Base-by-base conservation (phyloP, 106 monocot species). In the Dioscorea dumetorum region DNA sequence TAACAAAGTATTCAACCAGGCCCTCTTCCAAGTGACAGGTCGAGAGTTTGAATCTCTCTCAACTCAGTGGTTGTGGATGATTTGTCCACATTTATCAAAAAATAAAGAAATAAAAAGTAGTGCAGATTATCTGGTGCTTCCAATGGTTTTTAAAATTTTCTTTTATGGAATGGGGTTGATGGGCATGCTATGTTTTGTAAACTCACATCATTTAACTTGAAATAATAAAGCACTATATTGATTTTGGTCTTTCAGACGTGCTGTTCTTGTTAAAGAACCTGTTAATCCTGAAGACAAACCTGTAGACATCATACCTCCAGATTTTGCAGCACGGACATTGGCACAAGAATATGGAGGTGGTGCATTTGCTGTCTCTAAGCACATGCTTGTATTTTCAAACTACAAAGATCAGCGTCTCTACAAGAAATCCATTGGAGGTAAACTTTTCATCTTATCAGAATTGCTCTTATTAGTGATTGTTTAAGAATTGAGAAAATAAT, bases 341-440 rank as follows among this genome's bases (percentile, higher is more conserved):
- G 97, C 88, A 5, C 97, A 99, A 73, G 97, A 99, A 33, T 99
- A 92, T 79, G 97, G 92, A 57, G 97, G 89, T 17, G 87, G 87
- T 66, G 73, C 92, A 14, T 92, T 92, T 78, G 65, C 85, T 49
- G 86, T 92, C 16, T 72, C 50, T n/a, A 78, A 80, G 35, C 52
- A 82, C 63, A 52, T 73, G 35, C 61, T 99, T 67, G 73, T 92
- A 50, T 99, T 92, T 66, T 91, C 92, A 50, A 99, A 99, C 72
- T 92, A 90, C 58, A 81, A 84, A 73, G 97, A 99, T 71, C 97
- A 99, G 62, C 76, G 89, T 16, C 63, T 99, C 11, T 92, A 92
- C 76, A 87, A 85, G 57, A 81, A 82, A 71, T 35, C 34, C 3
- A 77, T 86, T 82, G 88, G 75, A 78, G 84, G 95, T 91, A 74